Evolutionary conservation across 2,329 filamentous ascomycete genomes (phyloP).

Genomic region (Aspergillus novofumigatus): DNA sequence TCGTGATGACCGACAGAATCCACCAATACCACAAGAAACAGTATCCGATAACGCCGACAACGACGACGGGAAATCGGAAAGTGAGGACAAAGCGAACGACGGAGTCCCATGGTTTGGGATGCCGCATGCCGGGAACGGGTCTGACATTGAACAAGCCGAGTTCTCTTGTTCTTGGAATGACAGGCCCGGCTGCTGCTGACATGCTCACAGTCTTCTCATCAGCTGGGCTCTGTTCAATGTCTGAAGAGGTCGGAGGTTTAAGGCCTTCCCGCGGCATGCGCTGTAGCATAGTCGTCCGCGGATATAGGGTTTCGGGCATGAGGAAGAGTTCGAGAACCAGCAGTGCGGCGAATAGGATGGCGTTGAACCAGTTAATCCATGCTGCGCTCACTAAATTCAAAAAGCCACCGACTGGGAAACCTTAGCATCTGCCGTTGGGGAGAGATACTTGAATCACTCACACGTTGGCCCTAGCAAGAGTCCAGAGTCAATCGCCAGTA

Average conservation of each 20-base stretch:
- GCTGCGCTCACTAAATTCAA: constrained; percentile 44
- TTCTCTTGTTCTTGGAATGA: constrained; percentile 37
- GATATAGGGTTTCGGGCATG: constrained; percentile 56
- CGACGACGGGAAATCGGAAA: constrained; percentile 46
- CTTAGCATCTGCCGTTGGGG: neutral
- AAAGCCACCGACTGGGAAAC: constrained; percentile 48
- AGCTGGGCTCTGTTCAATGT: constrained; percentile 26
- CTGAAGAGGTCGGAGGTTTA: constrained; percentile 1
- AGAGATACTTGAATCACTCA: constrained; percentile 20
- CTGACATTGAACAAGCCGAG: constrained; percentile 45
- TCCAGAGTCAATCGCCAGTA: constrained; percentile 53
- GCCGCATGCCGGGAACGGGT: constrained; percentile 49
- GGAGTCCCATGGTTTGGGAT: constrained; percentile 48
- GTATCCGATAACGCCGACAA: constrained; percentile 47
- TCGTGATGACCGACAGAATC: constrained; percentile 51
- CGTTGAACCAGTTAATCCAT: constrained; percentile 55
- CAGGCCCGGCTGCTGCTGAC: constrained; percentile 3
- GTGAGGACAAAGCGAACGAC: constrained; percentile 45
- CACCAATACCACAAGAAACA: constrained; percentile 57
- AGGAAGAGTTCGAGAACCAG: constrained; percentile 47
- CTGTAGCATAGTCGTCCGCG: constrained; percentile 47
- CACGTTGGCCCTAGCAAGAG: constrained; percentile 47
- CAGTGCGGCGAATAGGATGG: constrained; percentile 50
- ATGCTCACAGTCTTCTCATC: neutral
- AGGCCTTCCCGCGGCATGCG: constrained; percentile 23